Conservation (phyloP, 1,284 basidiomycete species). For the Fomitopsis betulina region DNA sequence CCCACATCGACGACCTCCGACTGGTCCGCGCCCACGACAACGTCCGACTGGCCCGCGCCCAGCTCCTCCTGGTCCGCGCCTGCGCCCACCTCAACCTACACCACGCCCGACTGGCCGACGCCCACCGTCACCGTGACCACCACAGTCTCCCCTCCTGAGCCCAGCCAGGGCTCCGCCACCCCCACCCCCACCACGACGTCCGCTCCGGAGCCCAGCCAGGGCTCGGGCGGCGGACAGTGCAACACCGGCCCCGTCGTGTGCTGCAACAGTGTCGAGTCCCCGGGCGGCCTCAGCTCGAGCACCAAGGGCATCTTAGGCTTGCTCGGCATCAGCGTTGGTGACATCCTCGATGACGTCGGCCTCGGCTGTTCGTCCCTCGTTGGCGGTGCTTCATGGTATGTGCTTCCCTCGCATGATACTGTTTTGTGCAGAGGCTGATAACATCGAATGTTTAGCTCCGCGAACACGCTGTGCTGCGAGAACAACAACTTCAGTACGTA, state of each 20-base stretch:
- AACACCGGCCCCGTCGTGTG: slow-evolving; percentile 20
- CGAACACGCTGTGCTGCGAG: slow-evolving; percentile 5
- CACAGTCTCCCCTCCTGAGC: neutral
- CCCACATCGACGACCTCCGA: neutral
- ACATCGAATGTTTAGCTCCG: neutral
- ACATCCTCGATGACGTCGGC: slow-evolving; percentile 17
- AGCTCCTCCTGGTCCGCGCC: too few species aligned
- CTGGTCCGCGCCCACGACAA: neutral
- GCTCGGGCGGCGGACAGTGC: slow-evolving; percentile 9
- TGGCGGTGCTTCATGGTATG: slow-evolving; percentile 8
- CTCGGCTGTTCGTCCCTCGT: slow-evolving; percentile 14
- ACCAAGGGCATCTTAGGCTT: slow-evolving; percentile 8
- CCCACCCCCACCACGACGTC: neutral
- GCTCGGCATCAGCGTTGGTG: slow-evolving; percentile 14
- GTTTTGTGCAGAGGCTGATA: too few species aligned
- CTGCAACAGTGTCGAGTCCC: slow-evolving; percentile 16
- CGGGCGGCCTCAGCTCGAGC: neutral
- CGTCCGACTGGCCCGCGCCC: neutral
- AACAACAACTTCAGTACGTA: slow-evolving; percentile 2
- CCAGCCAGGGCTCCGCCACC: neutral
- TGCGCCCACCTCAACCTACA: neutral
- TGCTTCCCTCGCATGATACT: too few species aligned
- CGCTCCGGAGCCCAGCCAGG: neutral
- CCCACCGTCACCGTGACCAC: neutral
- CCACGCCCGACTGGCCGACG: neutral